phyloP scores from a whole-genome alignment of 768 basidiomycete genomes.

The Russula foetens region DNA sequence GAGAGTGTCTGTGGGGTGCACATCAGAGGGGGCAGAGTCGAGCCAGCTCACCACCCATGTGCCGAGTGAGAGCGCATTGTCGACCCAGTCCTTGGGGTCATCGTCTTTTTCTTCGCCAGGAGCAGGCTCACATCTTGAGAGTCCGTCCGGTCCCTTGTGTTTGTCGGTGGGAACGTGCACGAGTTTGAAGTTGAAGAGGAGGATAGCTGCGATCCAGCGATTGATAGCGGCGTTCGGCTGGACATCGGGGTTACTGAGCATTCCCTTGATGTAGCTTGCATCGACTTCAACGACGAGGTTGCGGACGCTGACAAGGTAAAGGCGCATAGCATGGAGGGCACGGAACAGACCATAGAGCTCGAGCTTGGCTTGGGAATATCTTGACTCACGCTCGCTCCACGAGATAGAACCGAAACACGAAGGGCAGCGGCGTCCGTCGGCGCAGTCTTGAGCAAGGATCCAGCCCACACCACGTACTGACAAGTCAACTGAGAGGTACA shows the following conservation, averaged over 20 bases:
- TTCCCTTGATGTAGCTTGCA: too few species aligned
- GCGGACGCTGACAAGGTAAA: constrained; percentile 26
- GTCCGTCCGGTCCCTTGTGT: not conserved
- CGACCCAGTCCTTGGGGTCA: not conserved
- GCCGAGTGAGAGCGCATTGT: not conserved
- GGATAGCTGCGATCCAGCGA: too few species aligned
- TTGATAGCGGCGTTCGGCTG: too few species aligned
- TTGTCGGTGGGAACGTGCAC: constrained; percentile 29
- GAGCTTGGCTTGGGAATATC: constrained; percentile 24
- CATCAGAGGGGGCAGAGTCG: too few species aligned
- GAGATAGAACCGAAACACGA: not conserved
- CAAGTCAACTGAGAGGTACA: not conserved
- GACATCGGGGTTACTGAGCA: too few species aligned
- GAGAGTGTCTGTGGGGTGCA: too few species aligned
- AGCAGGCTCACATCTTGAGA: not conserved
- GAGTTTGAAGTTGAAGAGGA: too few species aligned
- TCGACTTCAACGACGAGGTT: too few species aligned
- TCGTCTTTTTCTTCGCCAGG: not conserved
- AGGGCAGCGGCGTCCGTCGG: not conserved
- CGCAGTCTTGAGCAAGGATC: constrained; percentile 16
- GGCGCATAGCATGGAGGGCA: not conserved
- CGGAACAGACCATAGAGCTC: constrained; percentile 23
- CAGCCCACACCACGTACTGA: constrained; percentile 1
- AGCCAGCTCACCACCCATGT: not conserved
- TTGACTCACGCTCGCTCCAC: constrained; percentile 16